Conservation (phyloP, 768 basidiomycete genomes). For the Rhodocollybia butyracea region DNA sequence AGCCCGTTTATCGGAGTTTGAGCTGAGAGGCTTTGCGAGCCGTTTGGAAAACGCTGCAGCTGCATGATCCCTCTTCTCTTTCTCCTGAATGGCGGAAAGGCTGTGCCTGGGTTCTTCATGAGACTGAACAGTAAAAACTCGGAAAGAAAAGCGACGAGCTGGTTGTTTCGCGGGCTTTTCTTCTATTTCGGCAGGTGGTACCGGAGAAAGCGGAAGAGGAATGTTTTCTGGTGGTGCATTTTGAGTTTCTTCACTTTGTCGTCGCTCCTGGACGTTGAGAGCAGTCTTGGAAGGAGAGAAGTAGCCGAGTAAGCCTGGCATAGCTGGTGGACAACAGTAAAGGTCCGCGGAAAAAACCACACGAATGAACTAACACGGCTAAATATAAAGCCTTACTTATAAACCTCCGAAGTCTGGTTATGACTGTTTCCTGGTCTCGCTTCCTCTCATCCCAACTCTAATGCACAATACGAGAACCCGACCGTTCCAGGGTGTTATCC, state of each 20-base stretch:
- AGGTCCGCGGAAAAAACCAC: slow-evolving; percentile 3
- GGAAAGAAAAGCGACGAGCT: slow-evolving; percentile 47
- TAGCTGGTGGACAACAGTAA: slow-evolving; percentile 9
- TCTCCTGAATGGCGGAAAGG: slow-evolving; percentile 33
- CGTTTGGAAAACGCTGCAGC: slow-evolving; percentile 33
- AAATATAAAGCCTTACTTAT: background rate
- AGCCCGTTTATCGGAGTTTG: slow-evolving; percentile 56
- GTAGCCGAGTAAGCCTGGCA: slow-evolving; percentile 25
- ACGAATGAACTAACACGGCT: background rate
- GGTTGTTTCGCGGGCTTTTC: slow-evolving; percentile 14
- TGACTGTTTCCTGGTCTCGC: background rate
- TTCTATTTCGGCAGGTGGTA: background rate
- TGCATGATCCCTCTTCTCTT: slow-evolving; percentile 36
- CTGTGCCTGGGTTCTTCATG: slow-evolving; percentile 30
- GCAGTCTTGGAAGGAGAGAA: slow-evolving; percentile 18
- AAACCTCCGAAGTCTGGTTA: background rate
- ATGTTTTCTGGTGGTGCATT: slow-evolving; percentile 8
- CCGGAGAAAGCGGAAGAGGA: slow-evolving; percentile 12
- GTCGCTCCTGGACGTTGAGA: background rate
- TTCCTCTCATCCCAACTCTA: background rate
- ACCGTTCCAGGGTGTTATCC: slow-evolving; percentile 7
- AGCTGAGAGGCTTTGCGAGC: slow-evolving; percentile 21
- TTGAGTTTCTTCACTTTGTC: background rate
- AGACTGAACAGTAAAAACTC: slow-evolving; percentile 31
- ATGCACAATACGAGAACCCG: slow-evolving; percentile 1